phyloP scores from a whole-genome alignment of 257 asterid species.

The Solanum phureja region DNA sequence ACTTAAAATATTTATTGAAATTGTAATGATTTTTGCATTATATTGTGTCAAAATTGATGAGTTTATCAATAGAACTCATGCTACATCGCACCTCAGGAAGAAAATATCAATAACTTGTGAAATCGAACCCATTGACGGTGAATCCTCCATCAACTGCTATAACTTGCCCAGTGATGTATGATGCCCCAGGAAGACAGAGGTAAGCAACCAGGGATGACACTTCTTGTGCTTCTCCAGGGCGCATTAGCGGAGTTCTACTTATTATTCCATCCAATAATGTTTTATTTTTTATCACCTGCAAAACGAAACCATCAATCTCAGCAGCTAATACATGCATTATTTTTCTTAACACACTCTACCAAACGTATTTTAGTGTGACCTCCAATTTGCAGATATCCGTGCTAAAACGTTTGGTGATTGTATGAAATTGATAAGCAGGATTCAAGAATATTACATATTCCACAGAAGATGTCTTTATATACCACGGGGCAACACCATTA shows the following conservation, averaged over 20 bases:
- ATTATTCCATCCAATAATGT: constrained; percentile 41
- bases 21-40: background rate
- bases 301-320: background rate
- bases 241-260: constrained; percentile 65
- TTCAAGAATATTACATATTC: constrained; percentile 37
- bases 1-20: background rate
- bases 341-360: too few species aligned
- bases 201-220: constrained; percentile 75
- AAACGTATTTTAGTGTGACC: too few species aligned
- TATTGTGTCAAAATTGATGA: background rate
- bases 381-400: too few species aligned
- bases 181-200: constrained; percentile 84
- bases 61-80: background rate
- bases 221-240: constrained; percentile 67
- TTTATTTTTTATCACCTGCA: constrained; percentile 60
- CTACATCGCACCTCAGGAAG: background rate
- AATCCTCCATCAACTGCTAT: constrained; percentile 81
- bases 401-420: too few species aligned
- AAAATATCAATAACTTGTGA: background rate
- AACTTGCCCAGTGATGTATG: constrained; percentile 71
- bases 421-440: background rate
- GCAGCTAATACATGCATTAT: background rate
- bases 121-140: constrained; percentile 52
- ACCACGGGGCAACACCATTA: constrained; percentile 91
- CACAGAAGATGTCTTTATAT: constrained; percentile 74